These are phyloP conservation scores for Miscanthus sacchariflorus DNA, from an alignment of 202 grass and related monocot species.

Conservation along the genomic window DNA sequence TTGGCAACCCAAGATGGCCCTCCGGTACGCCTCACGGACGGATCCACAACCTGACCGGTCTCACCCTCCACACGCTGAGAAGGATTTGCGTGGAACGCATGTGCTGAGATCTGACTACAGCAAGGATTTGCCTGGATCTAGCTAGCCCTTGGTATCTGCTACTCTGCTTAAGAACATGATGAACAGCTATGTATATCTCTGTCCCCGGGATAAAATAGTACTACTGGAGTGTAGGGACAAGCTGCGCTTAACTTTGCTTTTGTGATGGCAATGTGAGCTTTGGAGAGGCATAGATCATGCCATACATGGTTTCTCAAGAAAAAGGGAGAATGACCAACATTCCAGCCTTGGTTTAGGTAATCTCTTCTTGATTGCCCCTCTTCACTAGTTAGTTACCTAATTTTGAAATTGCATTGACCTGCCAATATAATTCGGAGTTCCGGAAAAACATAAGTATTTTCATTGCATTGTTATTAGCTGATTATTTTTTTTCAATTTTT, in stretches of 20 bases:
- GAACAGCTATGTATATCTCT: constrained; percentile 40
- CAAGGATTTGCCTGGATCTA: constrained; percentile 39
- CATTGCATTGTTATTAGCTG: neutral
- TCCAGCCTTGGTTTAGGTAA: neutral
- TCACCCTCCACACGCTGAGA: neutral
- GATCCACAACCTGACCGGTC: constrained; percentile 23
- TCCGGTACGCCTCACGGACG: constrained; percentile 10
- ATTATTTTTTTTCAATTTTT: neutral
- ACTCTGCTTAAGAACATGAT: constrained; percentile 16
- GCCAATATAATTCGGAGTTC: neutral
- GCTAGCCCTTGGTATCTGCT: constrained; percentile 10
- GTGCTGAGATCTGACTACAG: constrained; percentile 52
- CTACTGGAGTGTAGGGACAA: neutral
- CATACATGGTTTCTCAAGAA: neutral
- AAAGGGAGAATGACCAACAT: neutral
- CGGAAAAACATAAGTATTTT: neutral
- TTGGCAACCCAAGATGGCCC: constrained; percentile 35
- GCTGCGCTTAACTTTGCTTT: constrained; percentile 5
- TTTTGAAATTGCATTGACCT: neutral
- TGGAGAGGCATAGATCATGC: constrained; percentile 4
- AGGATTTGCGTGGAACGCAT: constrained; percentile 39
- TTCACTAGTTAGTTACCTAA: neutral
- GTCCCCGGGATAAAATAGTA: constrained; percentile 1
- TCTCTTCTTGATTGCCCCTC: neutral
- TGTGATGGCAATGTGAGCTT: neutral